A percentile compares a stretch with the other conserved stretches of the same genome.
phyloP scores from a whole-genome alignment of 148 eudicot species.

The Silene latifolia region DNA sequence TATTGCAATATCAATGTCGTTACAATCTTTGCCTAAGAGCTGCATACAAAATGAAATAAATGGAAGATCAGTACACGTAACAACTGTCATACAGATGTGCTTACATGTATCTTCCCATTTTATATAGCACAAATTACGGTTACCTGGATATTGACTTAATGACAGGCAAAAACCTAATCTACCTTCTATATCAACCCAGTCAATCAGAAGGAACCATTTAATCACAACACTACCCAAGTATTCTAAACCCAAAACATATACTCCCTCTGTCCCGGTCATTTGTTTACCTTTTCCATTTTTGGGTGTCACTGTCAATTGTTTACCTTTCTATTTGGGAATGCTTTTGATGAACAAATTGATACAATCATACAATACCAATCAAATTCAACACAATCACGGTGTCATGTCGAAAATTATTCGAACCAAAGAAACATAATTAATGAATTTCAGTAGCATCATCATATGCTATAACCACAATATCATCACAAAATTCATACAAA shows the following conservation, averaged over 20 bases:
- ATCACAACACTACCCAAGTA: no score
- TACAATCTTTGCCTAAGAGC: constrained; percentile 91
- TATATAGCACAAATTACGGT: background rate
- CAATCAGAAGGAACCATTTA: background rate
- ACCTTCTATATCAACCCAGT: background rate
- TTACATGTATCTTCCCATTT: background rate
- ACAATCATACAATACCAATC: no score
- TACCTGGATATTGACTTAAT: background rate
- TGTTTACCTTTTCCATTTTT: no score
- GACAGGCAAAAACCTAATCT: background rate
- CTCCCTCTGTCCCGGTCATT: no score
- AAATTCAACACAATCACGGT: no score
- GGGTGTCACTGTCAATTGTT: no score
- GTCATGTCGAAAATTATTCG: no score
- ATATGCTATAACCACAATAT: no score
- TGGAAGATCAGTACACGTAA: background rate
- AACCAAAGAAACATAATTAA: background rate
- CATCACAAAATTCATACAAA: constrained; percentile 3
- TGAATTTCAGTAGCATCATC: no score
- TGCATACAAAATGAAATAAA: constrained; percentile 31
- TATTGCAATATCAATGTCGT: constrained; percentile 90
- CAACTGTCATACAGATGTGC: background rate
- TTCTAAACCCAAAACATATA: background rate
- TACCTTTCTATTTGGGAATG: no score
- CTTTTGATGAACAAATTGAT: no score